Conservation (phyloP, 2,329 filamentous ascomycete genomes). For the Beauveria scarabaeidicola region DNA sequence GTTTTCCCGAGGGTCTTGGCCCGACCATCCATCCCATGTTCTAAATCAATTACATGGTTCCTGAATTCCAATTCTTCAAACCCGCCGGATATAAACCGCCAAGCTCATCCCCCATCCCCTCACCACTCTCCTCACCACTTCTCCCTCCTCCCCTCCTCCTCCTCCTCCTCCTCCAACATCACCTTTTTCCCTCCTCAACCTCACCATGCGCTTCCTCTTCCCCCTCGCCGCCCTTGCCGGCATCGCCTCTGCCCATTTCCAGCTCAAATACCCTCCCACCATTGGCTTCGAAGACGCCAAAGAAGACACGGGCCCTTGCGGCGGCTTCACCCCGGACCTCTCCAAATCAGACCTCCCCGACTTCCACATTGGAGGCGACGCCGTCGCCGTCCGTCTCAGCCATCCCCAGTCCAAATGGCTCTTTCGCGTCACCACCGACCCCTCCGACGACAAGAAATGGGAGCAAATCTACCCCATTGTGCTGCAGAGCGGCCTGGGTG, state of each 20-base stretch:
- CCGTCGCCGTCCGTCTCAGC: conserved; percentile 37
- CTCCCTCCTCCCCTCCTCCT: too few species aligned
- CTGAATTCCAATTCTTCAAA: neutral
- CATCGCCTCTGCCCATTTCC: conserved; percentile 44
- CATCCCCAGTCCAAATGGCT: conserved; percentile 49
- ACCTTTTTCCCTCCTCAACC: too few species aligned
- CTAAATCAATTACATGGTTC: too few species aligned
- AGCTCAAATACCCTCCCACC: conserved; percentile 37
- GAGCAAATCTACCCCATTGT: conserved; percentile 45
- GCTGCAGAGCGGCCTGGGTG: conserved; percentile 44
- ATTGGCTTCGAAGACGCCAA: conserved; percentile 42
- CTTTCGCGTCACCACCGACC: conserved; percentile 48
- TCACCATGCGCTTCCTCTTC: conserved; percentile 31
- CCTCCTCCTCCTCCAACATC: neutral
- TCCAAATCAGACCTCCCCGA: conserved; percentile 38
- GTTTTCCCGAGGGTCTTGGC: neutral
- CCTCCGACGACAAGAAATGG: conserved; percentile 35
- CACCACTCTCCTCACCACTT: neutral
- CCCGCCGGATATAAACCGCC: neutral
- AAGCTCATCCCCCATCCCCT: neutral
- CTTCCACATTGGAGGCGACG: conserved; percentile 50
- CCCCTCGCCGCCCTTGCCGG: conserved; percentile 30
- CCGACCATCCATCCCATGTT: too few species aligned
- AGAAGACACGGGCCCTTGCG: conserved; percentile 40
- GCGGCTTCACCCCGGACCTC: conserved; percentile 42